phyloP scores from a whole-genome alignment of 257 asterid species.

The Gentiana straminea region DNA sequence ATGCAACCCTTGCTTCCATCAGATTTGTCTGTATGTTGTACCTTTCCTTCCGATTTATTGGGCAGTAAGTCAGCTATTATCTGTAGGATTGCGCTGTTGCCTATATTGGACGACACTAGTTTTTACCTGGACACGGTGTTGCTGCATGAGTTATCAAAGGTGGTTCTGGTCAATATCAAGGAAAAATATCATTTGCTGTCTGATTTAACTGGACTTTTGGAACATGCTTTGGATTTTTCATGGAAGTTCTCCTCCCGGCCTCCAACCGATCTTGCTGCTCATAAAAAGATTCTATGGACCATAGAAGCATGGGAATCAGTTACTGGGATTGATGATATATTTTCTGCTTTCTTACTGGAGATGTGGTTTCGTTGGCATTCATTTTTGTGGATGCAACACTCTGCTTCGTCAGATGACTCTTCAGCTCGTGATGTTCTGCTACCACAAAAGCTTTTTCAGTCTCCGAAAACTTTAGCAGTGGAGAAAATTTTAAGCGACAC shows the following conservation, averaged over 20 bases:
- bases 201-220: conserved; percentile 29
- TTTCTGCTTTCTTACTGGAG: conserved; percentile 56
- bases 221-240: conserved; percentile 44
- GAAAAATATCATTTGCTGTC: conserved; percentile 39
- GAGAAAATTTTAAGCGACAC: conserved; percentile 40
- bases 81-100: conserved; percentile 51
- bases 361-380: conserved; percentile 93
- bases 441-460: conserved; percentile 57
- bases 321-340: conserved; percentile 34
- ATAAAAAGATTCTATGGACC: conserved; percentile 72
- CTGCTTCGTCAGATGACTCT: conserved; percentile 29
- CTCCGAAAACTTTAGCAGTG: conserved; percentile 43
- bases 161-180: conserved; percentile 30
- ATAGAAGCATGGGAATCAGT: conserved; percentile 57
- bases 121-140: conserved; percentile 58
- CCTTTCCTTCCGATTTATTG: conserved; percentile 41
- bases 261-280: conserved; percentile 66
- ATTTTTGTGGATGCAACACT: conserved; percentile 57
- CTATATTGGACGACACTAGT: conserved; percentile 61
- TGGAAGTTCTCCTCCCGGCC: conserved; percentile 60
- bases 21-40: conserved; percentile 43
- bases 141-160: conserved; percentile 43
- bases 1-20: conserved; percentile 18
- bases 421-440: conserved; percentile 25
- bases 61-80: conserved; percentile 37